Conservation (phyloP, 345 rosid genomes). For the Cardiospermum halicacabum region DNA sequence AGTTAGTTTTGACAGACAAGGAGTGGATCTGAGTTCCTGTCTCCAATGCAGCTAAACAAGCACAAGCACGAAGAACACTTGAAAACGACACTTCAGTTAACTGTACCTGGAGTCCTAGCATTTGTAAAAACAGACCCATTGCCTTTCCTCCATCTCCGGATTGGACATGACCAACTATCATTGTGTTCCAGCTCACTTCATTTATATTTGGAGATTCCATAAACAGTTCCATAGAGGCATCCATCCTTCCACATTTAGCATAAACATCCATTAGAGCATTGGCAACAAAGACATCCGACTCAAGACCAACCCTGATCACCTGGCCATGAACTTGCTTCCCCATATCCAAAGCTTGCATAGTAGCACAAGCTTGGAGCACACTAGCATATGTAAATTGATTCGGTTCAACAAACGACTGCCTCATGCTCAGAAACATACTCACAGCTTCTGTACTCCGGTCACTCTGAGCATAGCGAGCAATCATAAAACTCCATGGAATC, state of each 20-base stretch:
- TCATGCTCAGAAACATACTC: constrained; percentile 63
- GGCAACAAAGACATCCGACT: constrained; percentile 49
- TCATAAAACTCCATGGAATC: constrained; percentile 91
- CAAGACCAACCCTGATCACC: constrained; percentile 51
- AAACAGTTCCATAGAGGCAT: constrained; percentile 56
- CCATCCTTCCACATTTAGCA: constrained; percentile 70
- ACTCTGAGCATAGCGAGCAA: constrained; percentile 64
- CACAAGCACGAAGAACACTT: constrained; percentile 64
- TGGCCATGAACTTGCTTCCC: constrained; percentile 69
- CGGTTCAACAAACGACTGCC: constrained; percentile 49
- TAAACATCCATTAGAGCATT: constrained; percentile 81
- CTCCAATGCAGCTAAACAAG: constrained; percentile 71
- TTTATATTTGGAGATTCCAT: constrained; percentile 36
- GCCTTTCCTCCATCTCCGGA: constrained; percentile 56
- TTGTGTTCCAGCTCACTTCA: constrained; percentile 80
- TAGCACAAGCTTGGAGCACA: constrained; percentile 66
- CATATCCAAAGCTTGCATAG: constrained; percentile 34
- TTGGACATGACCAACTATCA: constrained; percentile 68
- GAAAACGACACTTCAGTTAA: constrained; percentile 85
- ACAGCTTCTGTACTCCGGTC: constrained; percentile 46
- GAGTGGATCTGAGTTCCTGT: constrained; percentile 72
- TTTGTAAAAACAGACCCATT: constrained; percentile 49
- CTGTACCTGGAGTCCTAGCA: constrained; percentile 41
- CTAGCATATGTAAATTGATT: constrained; percentile 77
- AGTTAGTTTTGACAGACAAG: constrained; percentile 47